These are phyloP conservation scores for Pterocarpus santalinus DNA, from an alignment of 306 rosid genomes.

Conservation along the genomic window DNA sequence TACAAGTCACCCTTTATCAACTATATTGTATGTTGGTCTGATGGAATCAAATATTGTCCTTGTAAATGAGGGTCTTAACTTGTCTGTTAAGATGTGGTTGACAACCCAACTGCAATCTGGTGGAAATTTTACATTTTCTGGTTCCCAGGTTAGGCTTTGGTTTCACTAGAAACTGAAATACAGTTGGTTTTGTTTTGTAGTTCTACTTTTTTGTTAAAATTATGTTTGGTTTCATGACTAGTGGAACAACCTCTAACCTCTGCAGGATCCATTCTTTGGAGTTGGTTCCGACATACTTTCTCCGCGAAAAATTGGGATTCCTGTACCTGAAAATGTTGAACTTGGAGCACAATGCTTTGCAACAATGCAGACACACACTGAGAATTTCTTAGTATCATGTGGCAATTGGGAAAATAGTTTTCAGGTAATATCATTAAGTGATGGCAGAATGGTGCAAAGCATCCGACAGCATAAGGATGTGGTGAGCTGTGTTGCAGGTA, in stretches of 20 bases:
- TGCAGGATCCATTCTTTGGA: slow-evolving; percentile 92
- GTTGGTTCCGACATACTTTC: slow-evolving; percentile 85
- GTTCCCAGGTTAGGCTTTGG: slow-evolving; percentile 75
- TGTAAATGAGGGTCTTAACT: slow-evolving; percentile 82
- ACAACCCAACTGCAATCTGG: slow-evolving; percentile 92
- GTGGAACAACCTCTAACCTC: slow-evolving; percentile 40
- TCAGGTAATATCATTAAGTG: slow-evolving; percentile 87
- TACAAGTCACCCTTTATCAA: slow-evolving; percentile 65
- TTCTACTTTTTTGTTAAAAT: slow-evolving; percentile 15
- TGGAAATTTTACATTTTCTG: slow-evolving; percentile 95
- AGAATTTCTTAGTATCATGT: slow-evolving; percentile 88
- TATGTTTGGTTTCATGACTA: slow-evolving; percentile 37
- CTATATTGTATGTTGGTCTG: slow-evolving; percentile 71
- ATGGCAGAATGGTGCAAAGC: slow-evolving; percentile 95
- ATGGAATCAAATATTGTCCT: slow-evolving; percentile 84
- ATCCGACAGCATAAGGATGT: slow-evolving; percentile 97
- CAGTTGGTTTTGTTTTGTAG: slow-evolving; percentile 23
- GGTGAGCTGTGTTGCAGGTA: slow-evolving; percentile 99
- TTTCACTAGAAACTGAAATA: slow-evolving; percentile 50
- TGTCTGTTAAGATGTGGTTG: slow-evolving; percentile 92
- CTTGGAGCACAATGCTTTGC: slow-evolving; percentile 91
- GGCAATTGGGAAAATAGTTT: slow-evolving; percentile 99
- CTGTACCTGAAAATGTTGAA: slow-evolving; percentile 90
- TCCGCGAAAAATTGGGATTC: slow-evolving; percentile 89
- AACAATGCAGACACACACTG: slow-evolving; percentile 79